Conservation (phyloP, 148 eudicot species). For the Gaultheria prostrata region DNA sequence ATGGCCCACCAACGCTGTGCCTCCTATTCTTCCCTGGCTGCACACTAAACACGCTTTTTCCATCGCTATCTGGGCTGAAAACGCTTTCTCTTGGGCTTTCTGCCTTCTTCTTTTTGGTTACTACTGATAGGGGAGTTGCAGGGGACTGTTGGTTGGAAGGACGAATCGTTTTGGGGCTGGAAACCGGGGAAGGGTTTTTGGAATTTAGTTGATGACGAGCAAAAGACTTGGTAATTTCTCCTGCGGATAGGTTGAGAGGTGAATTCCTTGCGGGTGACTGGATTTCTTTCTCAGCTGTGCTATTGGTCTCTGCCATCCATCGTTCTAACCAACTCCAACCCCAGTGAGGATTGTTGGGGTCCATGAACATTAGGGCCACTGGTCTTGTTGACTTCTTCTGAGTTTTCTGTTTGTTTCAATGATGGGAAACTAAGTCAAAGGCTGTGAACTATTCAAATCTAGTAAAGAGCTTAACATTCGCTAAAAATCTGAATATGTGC, state of each 20-base stretch:
- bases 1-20: slow-evolving; percentile 61
- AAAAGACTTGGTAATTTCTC: slow-evolving; percentile 48
- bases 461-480: background rate
- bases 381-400: slow-evolving; percentile 77
- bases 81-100: slow-evolving; percentile 44
- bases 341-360: slow-evolving; percentile 82
- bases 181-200: slow-evolving; percentile 30
- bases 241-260: slow-evolving; percentile 16
- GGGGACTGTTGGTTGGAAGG: slow-evolving; percentile 43
- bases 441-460: background rate
- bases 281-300: slow-evolving; percentile 37
- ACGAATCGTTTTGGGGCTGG: slow-evolving; percentile 31
- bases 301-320: slow-evolving; percentile 72
- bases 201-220: slow-evolving; percentile 55
- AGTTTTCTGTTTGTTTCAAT: slow-evolving; percentile 62
- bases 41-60: slow-evolving; percentile 45
- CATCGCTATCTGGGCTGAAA: slow-evolving; percentile 55
- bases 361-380: slow-evolving; percentile 60
- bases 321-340: slow-evolving; percentile 99
- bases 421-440: background rate
- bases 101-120: slow-evolving; percentile 39
- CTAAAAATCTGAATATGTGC: background rate
- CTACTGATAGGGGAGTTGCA: slow-evolving; percentile 39
- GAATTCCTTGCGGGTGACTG: slow-evolving; percentile 20
- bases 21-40: slow-evolving; percentile 58